A percentile compares a stretch with the other conserved stretches of the same genome.
Evolutionary conservation across 2,329 filamentous ascomycete genomes (phyloP).

Genomic region (Fonsecaea nubica): DNA sequence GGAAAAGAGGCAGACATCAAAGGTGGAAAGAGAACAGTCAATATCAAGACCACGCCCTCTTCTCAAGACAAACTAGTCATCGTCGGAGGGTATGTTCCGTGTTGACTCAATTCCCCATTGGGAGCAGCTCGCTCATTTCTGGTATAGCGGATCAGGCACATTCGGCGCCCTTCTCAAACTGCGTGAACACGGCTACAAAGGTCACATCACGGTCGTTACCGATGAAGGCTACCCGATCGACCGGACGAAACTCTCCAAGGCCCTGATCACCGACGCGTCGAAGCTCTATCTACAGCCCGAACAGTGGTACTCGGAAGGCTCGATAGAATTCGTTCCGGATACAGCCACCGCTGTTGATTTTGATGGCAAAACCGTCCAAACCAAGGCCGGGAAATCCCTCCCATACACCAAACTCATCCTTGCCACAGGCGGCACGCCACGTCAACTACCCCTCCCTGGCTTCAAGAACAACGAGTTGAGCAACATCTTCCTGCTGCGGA

Average conservation of each 20-base stretch:
- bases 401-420: slow-evolving; percentile 88
- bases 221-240: slow-evolving; percentile 89
- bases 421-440: slow-evolving; percentile 82
- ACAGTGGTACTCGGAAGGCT: slow-evolving; percentile 74
- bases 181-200: slow-evolving; percentile 79
- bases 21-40: slow-evolving; percentile 73
- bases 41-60: slow-evolving; percentile 70
- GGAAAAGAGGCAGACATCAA: slow-evolving; percentile 82
- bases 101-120: neutral
- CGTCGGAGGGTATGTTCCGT: slow-evolving; percentile 68
- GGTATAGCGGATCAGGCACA: slow-evolving; percentile 74
- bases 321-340: slow-evolving; percentile 63
- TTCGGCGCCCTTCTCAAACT: slow-evolving; percentile 83
- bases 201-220: slow-evolving; percentile 80
- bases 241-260: slow-evolving; percentile 93
- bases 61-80: slow-evolving; percentile 75
- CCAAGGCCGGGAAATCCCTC: slow-evolving; percentile 72
- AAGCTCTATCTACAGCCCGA: slow-evolving; percentile 80
- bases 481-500: slow-evolving; percentile 87
- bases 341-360: slow-evolving; percentile 80
- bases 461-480: slow-evolving; percentile 73
- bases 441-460: slow-evolving; percentile 76
- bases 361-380: slow-evolving; percentile 72
- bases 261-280: slow-evolving; percentile 77
- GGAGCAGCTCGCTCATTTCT: slow-evolving; percentile 28